Evolutionary conservation across 2,329 filamentous ascomycete species (phyloP), one percentile per base, ranked within the genome.

Genomic region (Mycosphaerelloides madeirae): DNA sequence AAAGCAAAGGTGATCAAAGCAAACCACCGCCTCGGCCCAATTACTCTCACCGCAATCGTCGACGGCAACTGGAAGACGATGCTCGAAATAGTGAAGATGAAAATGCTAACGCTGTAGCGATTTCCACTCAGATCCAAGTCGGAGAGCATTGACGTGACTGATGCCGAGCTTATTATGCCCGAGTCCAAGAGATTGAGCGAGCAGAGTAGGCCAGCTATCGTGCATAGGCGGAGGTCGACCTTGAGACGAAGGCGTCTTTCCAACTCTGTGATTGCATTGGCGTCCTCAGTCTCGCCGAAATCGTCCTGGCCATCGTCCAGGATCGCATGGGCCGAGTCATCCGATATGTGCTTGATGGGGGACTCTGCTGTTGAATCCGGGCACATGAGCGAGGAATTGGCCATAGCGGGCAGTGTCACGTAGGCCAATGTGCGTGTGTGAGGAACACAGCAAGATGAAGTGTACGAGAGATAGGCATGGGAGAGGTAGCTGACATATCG

Each of bases 61-160:
- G 79, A 80, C 0, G 83, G 83, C 6, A 86, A 67, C 60, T 86
- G 83, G 57, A 84, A 85, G 8, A 75, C 74, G 31, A 87, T 81
- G 55, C 76, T 80, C 4, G 81, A 73, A 43, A 86, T 74, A 8
- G 83, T 85, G 64, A 86, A 85, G 60, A 86, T 84, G 67, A 86
- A 83, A 45, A 87, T 86, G 16, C 80, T 76, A 3, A 86, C 76
- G 1, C 80, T 83, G 54, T 83, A 87, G 31, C 82, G 73, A 51
- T 82, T 79, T 16, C 82, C 82, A 8, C 78, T 73, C 11, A 87
- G 68, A 13, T 75, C 73, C 32, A 87, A 69, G 57, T 87, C 83
- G 9, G 67, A 58, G 36, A 81, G 72, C 78, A 86, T 84, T 19
- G 74, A 80, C 0, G 83, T 86, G 8, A 86, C 83, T 1, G 81